Evolutionary conservation across 257 asterid species (phyloP), one percentile per base, ranked within the genome.

Genomic region (Leonotis leonurus): DNA sequence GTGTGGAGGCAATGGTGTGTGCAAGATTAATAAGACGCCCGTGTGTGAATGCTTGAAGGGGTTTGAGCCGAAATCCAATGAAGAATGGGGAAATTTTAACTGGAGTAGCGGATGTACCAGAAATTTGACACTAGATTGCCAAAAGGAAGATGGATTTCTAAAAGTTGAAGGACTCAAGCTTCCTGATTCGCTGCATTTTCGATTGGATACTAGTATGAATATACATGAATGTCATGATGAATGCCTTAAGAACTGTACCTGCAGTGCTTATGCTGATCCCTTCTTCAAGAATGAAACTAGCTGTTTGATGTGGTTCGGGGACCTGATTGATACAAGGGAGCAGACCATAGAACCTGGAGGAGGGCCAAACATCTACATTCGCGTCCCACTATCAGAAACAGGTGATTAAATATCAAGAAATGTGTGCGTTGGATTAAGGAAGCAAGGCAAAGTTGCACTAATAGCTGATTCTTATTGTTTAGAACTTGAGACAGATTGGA

Each of bases 41-140:
- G 64, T 40, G 1, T 78, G 84, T 21, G 62, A 69, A 40, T 81
- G 86, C 33, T 32, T 75, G 67, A 57, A 56, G 4, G 82, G 84
- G 0, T 75, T 59, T 70, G 62, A 7, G 40, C 87, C 87, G 2
- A 78, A 58, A 65, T 61, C 63, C 14, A 49, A n/a, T 5, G 25
- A 69, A 16, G 78, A 61, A 13, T 68, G 78, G 80, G 73, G 50
- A 9, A 16, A 49, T 4, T 22, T 41, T 10, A 46, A 59, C 17
- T 72, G 80, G 70, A 70, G 73, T 1, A 52, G 52, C 26, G 84
- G 82, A 17, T 75, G 88, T 39, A 25, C 26, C 3, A 44, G 64
- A 21, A 55, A 11, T 32, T 4, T 5, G 18, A n/a, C 71, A 30
- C 11, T 30, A 22, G 58, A 56, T 56, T 66, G 65, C 44, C 64